Conservation (phyloP, 2,329 filamentous ascomycete species). For the Fusarium transvaalense region DNA sequence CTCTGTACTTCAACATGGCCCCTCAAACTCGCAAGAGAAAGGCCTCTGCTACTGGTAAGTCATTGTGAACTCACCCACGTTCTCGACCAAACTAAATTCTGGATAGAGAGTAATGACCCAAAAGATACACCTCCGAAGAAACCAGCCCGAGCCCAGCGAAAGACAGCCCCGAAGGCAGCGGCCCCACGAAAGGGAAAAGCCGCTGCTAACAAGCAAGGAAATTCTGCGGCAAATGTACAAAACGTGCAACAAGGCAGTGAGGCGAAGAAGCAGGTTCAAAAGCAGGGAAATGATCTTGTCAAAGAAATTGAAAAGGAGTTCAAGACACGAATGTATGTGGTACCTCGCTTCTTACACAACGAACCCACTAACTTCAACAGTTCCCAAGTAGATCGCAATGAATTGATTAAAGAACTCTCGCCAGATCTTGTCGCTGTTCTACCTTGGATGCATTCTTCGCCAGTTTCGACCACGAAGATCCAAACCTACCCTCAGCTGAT, state of each 20-base stretch:
- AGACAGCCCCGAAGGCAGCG: constrained; percentile 5
- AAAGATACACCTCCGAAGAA: constrained; percentile 34
- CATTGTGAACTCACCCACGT: not conserved
- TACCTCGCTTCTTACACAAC: not conserved
- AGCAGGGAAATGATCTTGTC: constrained; percentile 39
- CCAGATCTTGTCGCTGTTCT: constrained; percentile 28
- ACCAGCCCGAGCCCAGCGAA: constrained; percentile 23
- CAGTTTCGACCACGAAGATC: not conserved
- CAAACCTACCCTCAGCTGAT: constrained; percentile 20
- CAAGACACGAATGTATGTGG: constrained; percentile 27
- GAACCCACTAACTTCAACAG: constrained; percentile 9
- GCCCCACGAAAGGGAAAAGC: constrained; percentile 9
- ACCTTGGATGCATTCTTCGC: constrained; percentile 34
- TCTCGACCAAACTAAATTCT: constrained; percentile 2
- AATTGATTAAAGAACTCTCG: constrained; percentile 16
- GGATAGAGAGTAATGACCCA: constrained; percentile 27
- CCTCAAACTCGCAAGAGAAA: constrained; percentile 48
- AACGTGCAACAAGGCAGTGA: constrained; percentile 22
- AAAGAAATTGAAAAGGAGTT: constrained; percentile 41
- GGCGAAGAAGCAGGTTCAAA: constrained; percentile 44
- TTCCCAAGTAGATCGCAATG: not conserved
- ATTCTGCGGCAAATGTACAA: constrained; percentile 13
- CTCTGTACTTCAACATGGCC: constrained; percentile 41
- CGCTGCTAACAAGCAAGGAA: not conserved
- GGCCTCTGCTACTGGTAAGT: constrained; percentile 39